Conservation (phyloP, 768 basidiomycete genomes). For the Leccinum arenicola region DNA sequence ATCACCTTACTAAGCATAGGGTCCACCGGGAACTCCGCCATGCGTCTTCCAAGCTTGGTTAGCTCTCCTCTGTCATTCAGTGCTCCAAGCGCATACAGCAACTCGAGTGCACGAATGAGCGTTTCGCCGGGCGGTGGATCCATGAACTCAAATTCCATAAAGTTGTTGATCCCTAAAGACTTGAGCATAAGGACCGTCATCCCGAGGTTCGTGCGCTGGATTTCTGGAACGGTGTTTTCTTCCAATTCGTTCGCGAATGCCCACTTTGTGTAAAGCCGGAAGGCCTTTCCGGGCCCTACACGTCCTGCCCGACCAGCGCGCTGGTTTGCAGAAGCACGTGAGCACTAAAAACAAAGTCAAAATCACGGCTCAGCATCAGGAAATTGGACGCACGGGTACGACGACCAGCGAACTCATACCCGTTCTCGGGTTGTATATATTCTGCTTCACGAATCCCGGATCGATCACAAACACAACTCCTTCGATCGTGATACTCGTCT, state of each 20-base stretch:
- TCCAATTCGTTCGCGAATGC: conserved; percentile 95
- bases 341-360: conserved; percentile 56
- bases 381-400: conserved; percentile 69
- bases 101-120: conserved; percentile 89
- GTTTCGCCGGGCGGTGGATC: conserved; percentile 98
- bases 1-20: conserved; percentile 97
- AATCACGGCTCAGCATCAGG: neutral
- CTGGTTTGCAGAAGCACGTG: conserved; percentile 95
- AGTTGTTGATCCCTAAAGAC: conserved; percentile 96
- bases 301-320: conserved; percentile 96
- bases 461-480: conserved; percentile 99
- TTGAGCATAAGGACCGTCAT: conserved; percentile 95
- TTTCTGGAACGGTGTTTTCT: conserved; percentile 96
- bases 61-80: conserved; percentile 95
- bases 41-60: conserved; percentile 93
- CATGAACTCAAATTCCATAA: conserved; percentile 98
- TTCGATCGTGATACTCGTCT: conserved; percentile 98
- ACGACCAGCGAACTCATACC: conserved; percentile 98
- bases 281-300: conserved; percentile 96
- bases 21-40: conserved; percentile 99
- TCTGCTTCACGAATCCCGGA: conserved; percentile 99
- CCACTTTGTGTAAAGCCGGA: conserved; percentile 99
- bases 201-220: conserved; percentile 96
- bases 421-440: conserved; percentile 96
- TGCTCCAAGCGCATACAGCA: conserved; percentile 93